Base-by-base conservation (phyloP, 2,329 filamentous ascomycete species). In the Cladosporium sp. region DNA sequence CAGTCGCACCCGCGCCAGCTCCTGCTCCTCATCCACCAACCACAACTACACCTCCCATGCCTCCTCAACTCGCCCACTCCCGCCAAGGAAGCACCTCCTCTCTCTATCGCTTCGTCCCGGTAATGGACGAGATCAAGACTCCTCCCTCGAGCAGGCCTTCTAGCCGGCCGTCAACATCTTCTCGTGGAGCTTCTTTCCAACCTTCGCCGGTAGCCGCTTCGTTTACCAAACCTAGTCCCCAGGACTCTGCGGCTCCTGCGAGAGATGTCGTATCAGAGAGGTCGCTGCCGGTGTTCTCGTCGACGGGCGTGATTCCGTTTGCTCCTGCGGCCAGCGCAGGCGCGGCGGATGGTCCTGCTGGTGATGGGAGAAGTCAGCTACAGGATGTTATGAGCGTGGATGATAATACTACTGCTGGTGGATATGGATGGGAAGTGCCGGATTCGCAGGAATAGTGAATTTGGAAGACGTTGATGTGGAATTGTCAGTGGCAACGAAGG, bases 361-460 rank as follows among this genome's bases (percentile, higher is more conserved):
- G 15, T 15, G 22, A 19, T 11, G 43, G 43, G 1, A 20, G 22
- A 3, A 47, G 43, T 30, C 25, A 20, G 14, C 28, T 30, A 7
- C 25, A 47, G 15, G 19, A 25, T 11, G 25, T 17, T 14, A 30
- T 47, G 43, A 19, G 22, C 14, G n/a, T 28, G 12, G 22, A 30
- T 7, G 25, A 36, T 12, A 52, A 20, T n/a, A 17, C 8, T 17
- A 17, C 28, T 47, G 20, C 43, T 20, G 17, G 43, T 50, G 43
- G 28, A 14, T 8, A 30, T 17, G 12, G 30, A 37, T 80, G 76
- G 75, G 77, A 78, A 51, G 72, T 79, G 36, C 77, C 76, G 3
- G 75, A 78, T 25, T 78, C 77, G 28, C 76, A 78, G 12, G 60
- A 59, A 22, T 61, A 65, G 38, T 63, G 55, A 55, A 36, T 3